These are phyloP conservation scores for Tetrahymena thermophila DNA, from an alignment of 73 alveolate species.

Conservation along the genomic window DNA sequence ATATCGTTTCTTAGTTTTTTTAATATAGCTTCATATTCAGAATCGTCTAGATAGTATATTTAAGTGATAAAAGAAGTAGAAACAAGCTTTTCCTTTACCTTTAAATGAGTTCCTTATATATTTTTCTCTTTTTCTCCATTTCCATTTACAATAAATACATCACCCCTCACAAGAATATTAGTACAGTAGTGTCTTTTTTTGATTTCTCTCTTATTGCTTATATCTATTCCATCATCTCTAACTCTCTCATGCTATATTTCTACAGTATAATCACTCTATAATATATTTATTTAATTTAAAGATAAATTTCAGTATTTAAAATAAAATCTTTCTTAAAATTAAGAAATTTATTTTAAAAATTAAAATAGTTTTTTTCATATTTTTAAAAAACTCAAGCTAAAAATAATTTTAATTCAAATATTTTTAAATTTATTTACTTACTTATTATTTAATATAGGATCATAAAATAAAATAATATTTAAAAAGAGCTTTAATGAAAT, in stretches of 20 bases:
- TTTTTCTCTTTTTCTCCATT: not conserved
- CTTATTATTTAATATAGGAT: not conserved
- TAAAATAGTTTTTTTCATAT: no score
- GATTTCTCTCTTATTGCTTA: not conserved
- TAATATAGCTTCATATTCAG: not conserved
- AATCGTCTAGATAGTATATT: not conserved
- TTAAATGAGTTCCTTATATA: not conserved
- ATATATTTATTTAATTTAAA: not conserved
- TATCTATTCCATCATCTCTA: not conserved
- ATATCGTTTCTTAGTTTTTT: not conserved
- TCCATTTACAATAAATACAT: not conserved
- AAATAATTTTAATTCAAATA: no score
- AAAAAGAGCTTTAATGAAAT: not conserved
- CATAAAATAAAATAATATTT: no score
- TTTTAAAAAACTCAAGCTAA: no score
- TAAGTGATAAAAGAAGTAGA: not conserved
- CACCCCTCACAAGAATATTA: not conserved
- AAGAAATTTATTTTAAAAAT: no score
- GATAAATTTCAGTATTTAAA: not conserved
- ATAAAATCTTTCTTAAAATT: no score
- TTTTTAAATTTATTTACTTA: no score
- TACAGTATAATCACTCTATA: not conserved
- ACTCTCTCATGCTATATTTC: not conserved
- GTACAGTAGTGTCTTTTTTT: not conserved
- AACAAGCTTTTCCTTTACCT: not conserved